Evolutionary conservation across 768 basidiomycete species (phyloP).

Genomic region (Termitomyces sp.): DNA sequence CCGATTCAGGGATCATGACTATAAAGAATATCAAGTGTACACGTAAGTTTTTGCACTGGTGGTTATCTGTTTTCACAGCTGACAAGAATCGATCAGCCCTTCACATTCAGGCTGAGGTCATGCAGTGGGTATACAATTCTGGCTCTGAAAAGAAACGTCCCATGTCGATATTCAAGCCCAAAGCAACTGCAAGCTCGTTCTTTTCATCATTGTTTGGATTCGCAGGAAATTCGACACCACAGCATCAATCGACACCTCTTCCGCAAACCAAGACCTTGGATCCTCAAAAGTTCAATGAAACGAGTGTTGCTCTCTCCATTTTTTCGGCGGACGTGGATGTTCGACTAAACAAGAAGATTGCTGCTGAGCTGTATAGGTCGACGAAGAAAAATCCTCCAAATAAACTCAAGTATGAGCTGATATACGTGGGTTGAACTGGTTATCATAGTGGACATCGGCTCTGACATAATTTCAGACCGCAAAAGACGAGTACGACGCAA

Average conservation of each 20-base stretch:
- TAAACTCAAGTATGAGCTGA: conserved; percentile 73
- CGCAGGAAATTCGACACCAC: conserved; percentile 31
- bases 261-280: conserved; percentile 30
- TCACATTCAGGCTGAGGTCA: conserved; percentile 77
- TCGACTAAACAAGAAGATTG: conserved; percentile 59
- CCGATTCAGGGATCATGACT: conserved; percentile 62
- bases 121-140: conserved; percentile 70
- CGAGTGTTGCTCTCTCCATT: conserved; percentile 57
- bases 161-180: conserved; percentile 27
- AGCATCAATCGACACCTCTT: conserved; percentile 30
- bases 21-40: conserved; percentile 61
- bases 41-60: conserved; percentile 36
- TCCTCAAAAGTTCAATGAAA: conserved; percentile 40
- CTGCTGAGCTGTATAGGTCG: conserved; percentile 75
- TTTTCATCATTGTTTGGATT: conserved; percentile 47
- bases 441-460: not conserved
- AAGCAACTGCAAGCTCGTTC: conserved; percentile 36
- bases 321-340: conserved; percentile 68
- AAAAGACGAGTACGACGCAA: conserved; percentile 76
- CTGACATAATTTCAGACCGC: conserved; percentile 52
- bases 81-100: conserved; percentile 43
- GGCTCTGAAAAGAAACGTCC: conserved; percentile 57
- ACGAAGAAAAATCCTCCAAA: conserved; percentile 93
- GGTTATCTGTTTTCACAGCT: conserved; percentile 3
- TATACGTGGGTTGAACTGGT: conserved; percentile 57